Percentiles rank a stretch among this genome's conserved stretches.
phyloP scores from a whole-genome alignment of 768 basidiomycete genomes.

The Pleurotus cornucopiae region DNA sequence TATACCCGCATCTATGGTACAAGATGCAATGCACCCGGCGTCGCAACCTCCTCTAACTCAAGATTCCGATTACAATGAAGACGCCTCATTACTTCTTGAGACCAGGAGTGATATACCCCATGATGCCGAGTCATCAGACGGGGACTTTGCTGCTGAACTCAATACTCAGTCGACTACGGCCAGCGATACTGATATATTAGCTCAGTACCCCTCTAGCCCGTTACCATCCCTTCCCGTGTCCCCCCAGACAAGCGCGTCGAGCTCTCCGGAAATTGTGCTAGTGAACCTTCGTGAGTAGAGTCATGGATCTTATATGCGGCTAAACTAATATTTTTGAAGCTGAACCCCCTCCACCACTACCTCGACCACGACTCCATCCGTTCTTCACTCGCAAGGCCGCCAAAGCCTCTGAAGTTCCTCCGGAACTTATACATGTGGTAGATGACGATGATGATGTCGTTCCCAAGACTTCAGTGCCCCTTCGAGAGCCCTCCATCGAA shows the following conservation, averaged over 20 bases:
- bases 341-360: constrained; percentile 6
- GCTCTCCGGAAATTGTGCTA: constrained; percentile 2
- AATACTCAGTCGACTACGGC: not conserved
- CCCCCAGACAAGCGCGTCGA: not conserved
- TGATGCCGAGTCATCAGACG: no score
- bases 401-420: not conserved
- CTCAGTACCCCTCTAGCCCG: not conserved
- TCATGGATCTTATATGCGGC: not conserved
- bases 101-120: not conserved
- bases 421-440: not conserved
- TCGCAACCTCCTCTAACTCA: not conserved
- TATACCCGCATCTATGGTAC: not conserved
- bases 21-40: not conserved
- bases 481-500: constrained; percentile 1
- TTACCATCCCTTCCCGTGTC: no score
- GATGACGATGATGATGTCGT: not conserved
- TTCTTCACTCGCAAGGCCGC: constrained; percentile 11
- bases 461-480: not conserved
- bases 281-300: not conserved
- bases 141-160: not conserved
- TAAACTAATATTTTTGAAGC: not conserved
- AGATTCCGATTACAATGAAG: not conserved
- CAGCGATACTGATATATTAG: not conserved
- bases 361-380: constrained; percentile 12
- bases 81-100: not conserved